These are phyloP conservation scores for Pseudogymnoascus sp. DNA, from an alignment of 2,329 filamentous ascomycete species.

Conservation along the genomic window DNA sequence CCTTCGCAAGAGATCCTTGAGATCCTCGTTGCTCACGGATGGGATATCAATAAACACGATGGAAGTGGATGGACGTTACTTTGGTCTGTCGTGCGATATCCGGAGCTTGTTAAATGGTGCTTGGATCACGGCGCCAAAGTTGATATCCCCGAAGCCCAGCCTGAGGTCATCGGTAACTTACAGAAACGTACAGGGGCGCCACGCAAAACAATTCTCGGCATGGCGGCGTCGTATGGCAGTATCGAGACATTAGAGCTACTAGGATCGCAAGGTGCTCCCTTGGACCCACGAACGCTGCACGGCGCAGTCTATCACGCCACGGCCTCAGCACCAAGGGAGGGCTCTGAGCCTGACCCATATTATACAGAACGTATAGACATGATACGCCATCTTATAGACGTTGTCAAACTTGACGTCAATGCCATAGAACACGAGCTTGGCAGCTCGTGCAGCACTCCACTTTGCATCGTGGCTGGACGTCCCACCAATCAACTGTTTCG, in stretches of 20 bases:
- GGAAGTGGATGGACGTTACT: background rate
- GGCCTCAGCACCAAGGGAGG: background rate
- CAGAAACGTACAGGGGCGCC: background rate
- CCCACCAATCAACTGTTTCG: background rate
- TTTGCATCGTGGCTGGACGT: constrained; percentile 9
- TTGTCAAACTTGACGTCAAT: constrained; percentile 11
- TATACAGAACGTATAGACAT: constrained; percentile 11
- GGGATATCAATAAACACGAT: constrained; percentile 10
- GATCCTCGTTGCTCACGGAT: constrained; percentile 13
- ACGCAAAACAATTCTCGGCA: background rate
- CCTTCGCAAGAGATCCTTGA: constrained; percentile 11
- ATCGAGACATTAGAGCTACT: constrained; percentile 13
- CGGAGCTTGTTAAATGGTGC: constrained; percentile 10
- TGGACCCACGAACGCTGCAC: constrained; percentile 12
- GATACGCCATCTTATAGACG: constrained; percentile 11
- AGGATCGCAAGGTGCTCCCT: constrained; percentile 8
- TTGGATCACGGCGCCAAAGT: constrained; percentile 10
- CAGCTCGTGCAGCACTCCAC: constrained; percentile 7
- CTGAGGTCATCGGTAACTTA: background rate
- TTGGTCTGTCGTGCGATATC: constrained; percentile 3
- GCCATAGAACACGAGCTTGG: background rate
- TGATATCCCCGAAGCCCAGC: background rate
- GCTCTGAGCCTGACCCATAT: background rate
- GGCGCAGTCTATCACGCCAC: constrained; percentile 5
- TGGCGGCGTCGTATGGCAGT: background rate